Base-by-base conservation (phyloP, 257 asterid genomes). In the Ballota nigra region DNA sequence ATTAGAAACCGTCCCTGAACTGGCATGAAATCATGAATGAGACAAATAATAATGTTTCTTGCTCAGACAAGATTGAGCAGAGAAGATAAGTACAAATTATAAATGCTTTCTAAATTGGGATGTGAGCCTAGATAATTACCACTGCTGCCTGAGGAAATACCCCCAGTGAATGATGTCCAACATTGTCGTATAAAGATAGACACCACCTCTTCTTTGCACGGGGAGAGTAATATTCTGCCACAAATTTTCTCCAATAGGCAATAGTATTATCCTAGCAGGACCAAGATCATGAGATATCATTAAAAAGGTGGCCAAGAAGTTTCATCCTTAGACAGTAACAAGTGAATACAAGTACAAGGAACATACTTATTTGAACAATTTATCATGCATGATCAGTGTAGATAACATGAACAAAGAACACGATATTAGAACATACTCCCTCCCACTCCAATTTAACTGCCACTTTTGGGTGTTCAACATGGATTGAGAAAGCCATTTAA, bases 171-270 rank as follows among this genome's bases (percentile, higher is more conserved):
- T 92, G 97, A 81, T 95, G 92, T 64, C 97, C 96, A 58, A 90
- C 96, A 49, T 92, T 89, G 63, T 95, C 97, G 58, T 95, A 95
- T 34, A 86, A 70, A 51, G 99, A 95, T 72, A 95, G 83, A 73
- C 99, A 95, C 97, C 99, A 95, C 79, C 98, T 83, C 84, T 88
- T 92, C 95, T 95, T 95, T 41, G 98, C 97, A 74, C 96, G 90
- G 9, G 98, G 96, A 74, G 96, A 85, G 82, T 92, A 95, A 84
- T 92, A 95, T 81, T 95, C 99, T 2, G 97, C 86, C 51, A 95
- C 96, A 77, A 95, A 95, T 81, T 95, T 95, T 78, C 92, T 92
- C 99, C 99, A 95, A 81, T 95, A 95, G 53, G 96, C 93, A 81
- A 95, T 92, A 70, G 88, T 70, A 78, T 95, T 87, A 63, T 92